Conservation (phyloP, 2,329 filamentous ascomycete species). For the Parastagonospora nodorum region DNA sequence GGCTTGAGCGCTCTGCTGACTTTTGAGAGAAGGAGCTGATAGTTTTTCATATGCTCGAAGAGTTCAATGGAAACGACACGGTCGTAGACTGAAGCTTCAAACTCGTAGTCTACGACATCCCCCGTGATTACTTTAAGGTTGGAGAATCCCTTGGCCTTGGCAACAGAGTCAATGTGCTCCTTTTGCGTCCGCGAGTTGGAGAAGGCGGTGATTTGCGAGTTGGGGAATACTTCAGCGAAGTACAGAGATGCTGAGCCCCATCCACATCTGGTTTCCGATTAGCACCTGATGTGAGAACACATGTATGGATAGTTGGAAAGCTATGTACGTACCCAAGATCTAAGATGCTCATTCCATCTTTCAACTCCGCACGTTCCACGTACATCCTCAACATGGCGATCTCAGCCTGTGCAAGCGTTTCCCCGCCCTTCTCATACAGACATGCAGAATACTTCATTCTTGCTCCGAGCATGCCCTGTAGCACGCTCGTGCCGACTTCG, state of each 20-base stretch:
- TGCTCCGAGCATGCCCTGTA: constrained; percentile 66
- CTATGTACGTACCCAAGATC: constrained; percentile 60
- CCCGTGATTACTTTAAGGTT: constrained; percentile 70
- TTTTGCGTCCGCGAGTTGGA: constrained; percentile 74
- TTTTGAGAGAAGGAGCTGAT: constrained; percentile 69
- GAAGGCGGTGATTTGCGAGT: constrained; percentile 67
- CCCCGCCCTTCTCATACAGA: constrained; percentile 62
- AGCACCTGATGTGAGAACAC: background rate
- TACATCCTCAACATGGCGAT: constrained; percentile 69
- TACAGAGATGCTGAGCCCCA: constrained; percentile 71
- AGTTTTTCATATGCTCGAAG: constrained; percentile 80
- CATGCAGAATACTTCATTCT: constrained; percentile 76
- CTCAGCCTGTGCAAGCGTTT: constrained; percentile 68
- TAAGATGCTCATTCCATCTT: constrained; percentile 65
- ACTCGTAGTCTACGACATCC: constrained; percentile 69
- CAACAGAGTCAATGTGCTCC: constrained; percentile 66
- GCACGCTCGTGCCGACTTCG: constrained; percentile 70
- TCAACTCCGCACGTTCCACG: constrained; percentile 63
- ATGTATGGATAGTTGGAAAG: constrained; percentile 20
- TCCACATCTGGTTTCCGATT: constrained; percentile 59
- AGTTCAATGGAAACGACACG: constrained; percentile 72
- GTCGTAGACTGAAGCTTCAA: constrained; percentile 63
- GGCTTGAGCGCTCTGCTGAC: constrained; percentile 64
- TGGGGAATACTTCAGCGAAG: constrained; percentile 68
- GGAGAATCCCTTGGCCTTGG: constrained; percentile 59